Evolutionary conservation across 1,284 basidiomycete species (phyloP), one percentile per base, ranked within the genome.

Genomic region (Mycosarcoma maydis): DNA sequence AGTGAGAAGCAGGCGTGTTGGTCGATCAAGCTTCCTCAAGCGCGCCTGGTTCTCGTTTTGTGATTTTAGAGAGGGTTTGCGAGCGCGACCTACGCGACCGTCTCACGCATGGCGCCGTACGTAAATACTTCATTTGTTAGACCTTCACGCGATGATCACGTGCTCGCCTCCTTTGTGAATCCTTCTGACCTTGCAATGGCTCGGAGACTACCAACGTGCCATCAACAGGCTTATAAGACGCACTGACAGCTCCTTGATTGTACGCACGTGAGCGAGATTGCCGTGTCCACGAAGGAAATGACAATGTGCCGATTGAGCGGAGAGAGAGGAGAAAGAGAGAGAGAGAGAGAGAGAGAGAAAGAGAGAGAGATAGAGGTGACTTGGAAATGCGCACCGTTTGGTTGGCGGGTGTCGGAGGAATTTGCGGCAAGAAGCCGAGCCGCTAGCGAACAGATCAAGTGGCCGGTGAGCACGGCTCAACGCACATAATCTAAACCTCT

Each of bases 1-100:
- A 44, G n/a, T 19, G 41, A 44, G 24, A n/a, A n/a, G n/a, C n/a
- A n/a, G n/a, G n/a, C n/a, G 42, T 55, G 45, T 54, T 54, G 43
- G 43, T 40, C 32, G 44, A 20, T 42, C 17, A 40, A 19, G 34
- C 11, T n/a, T n/a, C 13, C 20, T 16, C 26, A 40, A 34, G n/a
- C 32, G 32, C 32, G 32, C 13, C 32, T n/a, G 2, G 32, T n/a
- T 27, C 16, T 36, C 22, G 16, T 16, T 51, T 43, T 59, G 57
- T 60, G 57, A 60, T 54, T 39, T 53, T 24, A 53, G 40, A 49
- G 30, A 42, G 46, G 34, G 19, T 2, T 8, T n/a, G n/a, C n/a
- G 14, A 30, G 29, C 29, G 33, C 33, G 33, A 36, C n/a, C n/a
- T n/a, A n/a, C n/a, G n/a, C 33, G 29, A 30, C 29, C 9, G 9